Base-by-base conservation (phyloP, 495 filamentous ascomycete species). In the Trichocladium antarcticum region DNA sequence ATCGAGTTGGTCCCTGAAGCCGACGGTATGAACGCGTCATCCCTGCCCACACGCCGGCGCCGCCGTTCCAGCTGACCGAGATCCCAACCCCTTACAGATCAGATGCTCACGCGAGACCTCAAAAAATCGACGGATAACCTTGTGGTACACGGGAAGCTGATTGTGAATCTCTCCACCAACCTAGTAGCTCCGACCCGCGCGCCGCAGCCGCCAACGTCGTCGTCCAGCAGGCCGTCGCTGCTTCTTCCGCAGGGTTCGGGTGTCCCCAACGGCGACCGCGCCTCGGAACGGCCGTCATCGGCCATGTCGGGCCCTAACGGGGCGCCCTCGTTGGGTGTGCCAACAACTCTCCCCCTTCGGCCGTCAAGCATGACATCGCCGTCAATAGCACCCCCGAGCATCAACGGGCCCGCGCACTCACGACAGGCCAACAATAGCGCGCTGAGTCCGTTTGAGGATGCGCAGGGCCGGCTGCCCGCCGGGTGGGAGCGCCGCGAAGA, bases 91-190 rank as follows among this genome's bases (percentile, higher is more conserved):
- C 20, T 15, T 65, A 21, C 51, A 74, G 71, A 72, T 51, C 86
- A 95, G 73, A 97, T 97, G 90, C 83, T 98, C 68, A 98, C 93
- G n/a, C 74, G 89, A 37, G 92, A 98, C 68, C 73, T 98, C 38
- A 96, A 96, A 68, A 96, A 95, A 68, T 96, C 93, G 11, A 96
- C 88, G 43, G 92, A 98, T 63, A 98, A 97, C 60, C 79, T 98
- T 29, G 85, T 96, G 31, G 92, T 98, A 10, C 89, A 98, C 65
- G 92, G 92, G 45, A 97, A 97, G 65, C 78, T 98, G 27, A 97
- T 98, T 58, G 79, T 98, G 43, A 95, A 90, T 61, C 74, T 97
- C 9, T 95, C 89, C 6, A 95, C 90, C 3, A 94, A 97, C 59
- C 77, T 96, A 12, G 47, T 67, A 15, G 51, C 61, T 1, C 69